Evolutionary conservation across 768 basidiomycete genomes (phyloP).

Genomic region (Serendipita vermifera): DNA sequence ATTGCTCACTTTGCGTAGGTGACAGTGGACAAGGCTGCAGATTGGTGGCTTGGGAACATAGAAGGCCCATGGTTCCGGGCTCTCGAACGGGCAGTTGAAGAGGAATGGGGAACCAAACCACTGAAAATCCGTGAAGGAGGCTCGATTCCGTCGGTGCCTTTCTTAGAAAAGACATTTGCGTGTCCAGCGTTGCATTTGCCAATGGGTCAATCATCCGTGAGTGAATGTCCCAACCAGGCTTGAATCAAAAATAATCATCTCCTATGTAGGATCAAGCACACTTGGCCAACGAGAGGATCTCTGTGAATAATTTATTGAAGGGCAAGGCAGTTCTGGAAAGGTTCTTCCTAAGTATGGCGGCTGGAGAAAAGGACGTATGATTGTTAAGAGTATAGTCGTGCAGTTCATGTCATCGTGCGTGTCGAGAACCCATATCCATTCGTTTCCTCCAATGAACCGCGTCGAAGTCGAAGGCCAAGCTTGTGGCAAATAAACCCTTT

Average conservation of each 20-base stretch:
- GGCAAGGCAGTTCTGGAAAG: constrained; percentile 68
- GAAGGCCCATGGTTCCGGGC: constrained; percentile 78
- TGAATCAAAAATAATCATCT: too few relatives aligned
- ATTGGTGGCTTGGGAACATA: constrained; percentile 93
- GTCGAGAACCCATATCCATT: too few relatives aligned
- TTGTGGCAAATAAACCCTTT: too few relatives aligned
- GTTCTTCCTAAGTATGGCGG: constrained; percentile 28
- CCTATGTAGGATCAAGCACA: constrained; percentile 79
- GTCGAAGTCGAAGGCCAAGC: too few relatives aligned
- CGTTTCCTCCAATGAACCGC: background rate
- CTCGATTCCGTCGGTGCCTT: constrained; percentile 88
- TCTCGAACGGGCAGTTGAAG: constrained; percentile 64
- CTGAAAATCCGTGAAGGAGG: constrained; percentile 89
- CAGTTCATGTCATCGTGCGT: too few relatives aligned
- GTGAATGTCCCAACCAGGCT: constrained; percentile 19
- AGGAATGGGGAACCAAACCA: constrained; percentile 81
- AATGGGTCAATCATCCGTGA: constrained; percentile 79
- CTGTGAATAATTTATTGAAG: constrained; percentile 63
- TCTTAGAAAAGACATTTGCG: constrained; percentile 79
- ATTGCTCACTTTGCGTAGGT: constrained; percentile 33
- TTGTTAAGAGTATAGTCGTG: background rate
- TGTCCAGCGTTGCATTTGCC: constrained; percentile 89
- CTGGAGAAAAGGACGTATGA: background rate
- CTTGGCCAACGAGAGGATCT: constrained; percentile 84
- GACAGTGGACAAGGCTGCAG: constrained; percentile 66